Evolutionary conservation across 106 monocot genomes (phyloP).

Genomic region (Dioscorea alata): DNA sequence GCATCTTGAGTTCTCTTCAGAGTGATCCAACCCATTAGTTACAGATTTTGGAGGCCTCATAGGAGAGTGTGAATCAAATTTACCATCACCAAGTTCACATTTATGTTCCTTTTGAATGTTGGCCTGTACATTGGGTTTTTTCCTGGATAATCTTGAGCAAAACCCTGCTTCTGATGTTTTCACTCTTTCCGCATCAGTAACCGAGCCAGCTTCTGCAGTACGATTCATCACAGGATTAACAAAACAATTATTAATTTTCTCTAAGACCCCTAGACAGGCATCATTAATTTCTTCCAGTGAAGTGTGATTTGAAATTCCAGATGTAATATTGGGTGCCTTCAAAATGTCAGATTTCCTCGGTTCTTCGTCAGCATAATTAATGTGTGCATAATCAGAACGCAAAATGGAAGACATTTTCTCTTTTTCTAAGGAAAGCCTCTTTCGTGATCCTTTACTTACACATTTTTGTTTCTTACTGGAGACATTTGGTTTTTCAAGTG

Average conservation of each 20-base stretch:
- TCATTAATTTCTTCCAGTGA: background rate
- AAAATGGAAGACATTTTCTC: background rate
- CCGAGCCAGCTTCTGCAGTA: background rate
- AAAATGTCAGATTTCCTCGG: background rate
- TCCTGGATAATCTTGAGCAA: background rate
- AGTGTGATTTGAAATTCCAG: background rate
- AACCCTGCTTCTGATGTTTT: background rate
- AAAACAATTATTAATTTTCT: background rate
- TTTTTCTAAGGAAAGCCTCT: background rate
- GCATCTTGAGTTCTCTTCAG: conserved; percentile 1
- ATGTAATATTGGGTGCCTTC: background rate
- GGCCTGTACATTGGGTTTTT: background rate
- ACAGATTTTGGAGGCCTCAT: background rate
- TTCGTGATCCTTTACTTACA: background rate
- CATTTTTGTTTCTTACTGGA: background rate
- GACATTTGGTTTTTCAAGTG: background rate
- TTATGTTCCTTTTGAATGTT: background rate
- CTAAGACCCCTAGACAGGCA: background rate
- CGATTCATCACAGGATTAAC: background rate
- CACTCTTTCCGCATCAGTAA: background rate
- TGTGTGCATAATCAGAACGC: background rate
- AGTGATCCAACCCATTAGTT: background rate
- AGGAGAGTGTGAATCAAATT: background rate
- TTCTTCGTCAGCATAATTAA: background rate
- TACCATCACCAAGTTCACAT: too few species aligned